A percentile compares a stretch with the other conserved stretches of the same genome.
Evolutionary conservation across 2,329 filamentous ascomycete genomes (phyloP).

Genomic region (Trichoderma harzianum): DNA sequence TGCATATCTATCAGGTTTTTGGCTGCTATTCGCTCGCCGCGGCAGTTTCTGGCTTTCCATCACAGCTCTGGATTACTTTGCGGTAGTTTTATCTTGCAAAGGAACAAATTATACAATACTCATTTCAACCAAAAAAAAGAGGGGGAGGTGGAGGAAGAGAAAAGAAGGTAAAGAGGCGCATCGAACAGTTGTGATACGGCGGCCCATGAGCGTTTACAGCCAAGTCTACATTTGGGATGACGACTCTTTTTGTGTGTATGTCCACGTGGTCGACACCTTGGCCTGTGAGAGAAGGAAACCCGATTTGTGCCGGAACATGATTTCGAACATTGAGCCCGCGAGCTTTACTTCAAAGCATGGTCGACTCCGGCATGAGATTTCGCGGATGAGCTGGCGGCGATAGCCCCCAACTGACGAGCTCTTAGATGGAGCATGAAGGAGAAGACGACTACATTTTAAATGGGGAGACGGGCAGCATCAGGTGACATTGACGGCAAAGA

Average conservation of each 20-base stretch:
- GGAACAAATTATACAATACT: not conserved
- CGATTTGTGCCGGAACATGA: not conserved
- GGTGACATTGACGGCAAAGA: not conserved
- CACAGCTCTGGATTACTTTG: constrained; percentile 22
- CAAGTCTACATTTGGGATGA: constrained; percentile 11
- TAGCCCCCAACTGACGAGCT: not conserved
- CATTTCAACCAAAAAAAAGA: not conserved
- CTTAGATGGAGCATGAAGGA: not conserved
- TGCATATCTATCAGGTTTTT: constrained; percentile 23
- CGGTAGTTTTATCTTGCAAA: constrained; percentile 12
- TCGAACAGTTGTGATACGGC: constrained; percentile 21
- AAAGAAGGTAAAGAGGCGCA: not conserved
- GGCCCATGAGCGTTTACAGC: constrained; percentile 18
- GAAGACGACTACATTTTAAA: not conserved
- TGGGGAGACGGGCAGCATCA: not conserved
- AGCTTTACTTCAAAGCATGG: not conserved
- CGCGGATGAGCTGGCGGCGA: not conserved
- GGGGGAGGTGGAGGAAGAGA: not conserved
- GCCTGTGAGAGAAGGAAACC: not conserved
- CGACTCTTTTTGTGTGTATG: not conserved
- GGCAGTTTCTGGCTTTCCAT: constrained; percentile 25
- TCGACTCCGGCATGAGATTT: not conserved
- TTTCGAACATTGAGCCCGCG: not conserved
- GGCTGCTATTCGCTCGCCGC: constrained; percentile 24
- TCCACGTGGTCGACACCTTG: not conserved